Evolutionary conservation across 441 rosid genomes (phyloP), one percentile per base, ranked within the genome.

Genomic region (Erodium texanum): DNA sequence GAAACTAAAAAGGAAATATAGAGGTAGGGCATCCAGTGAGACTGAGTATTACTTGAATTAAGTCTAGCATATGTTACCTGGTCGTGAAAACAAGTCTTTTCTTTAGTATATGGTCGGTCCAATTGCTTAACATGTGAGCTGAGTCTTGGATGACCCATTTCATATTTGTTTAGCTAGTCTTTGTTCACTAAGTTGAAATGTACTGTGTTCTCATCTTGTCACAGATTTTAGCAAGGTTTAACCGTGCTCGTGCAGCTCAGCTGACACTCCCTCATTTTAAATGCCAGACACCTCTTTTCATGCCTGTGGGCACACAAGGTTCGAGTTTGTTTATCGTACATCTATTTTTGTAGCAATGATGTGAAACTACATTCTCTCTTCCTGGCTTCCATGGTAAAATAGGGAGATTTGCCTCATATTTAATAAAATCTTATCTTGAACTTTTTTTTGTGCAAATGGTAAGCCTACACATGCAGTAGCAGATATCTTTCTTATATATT

Each of bases 161-260:
- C 24, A 38, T 34, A 12, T 45, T 2, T 70, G 36, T 23, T 24
- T 64, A 16, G 24, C 38, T 67, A 24, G 52, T 2, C 1, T 5
- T 20, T 66, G 7, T 23, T 45, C 29, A 45, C 70, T 74, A n/a
- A 64, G 6, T 7, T 38, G 45, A 2, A 38, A 38, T 7, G 11
- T 7, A 38, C 38, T 8, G 38, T 34, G 38, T 34, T 34, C 38
- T 34, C 38, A 34, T 38, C 45, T 38, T 38, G 45, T 11, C 45
- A 58, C 36, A 89, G 96, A 81, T 89, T 67, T 76, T 87, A 2
- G 96, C 85, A 54, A 82, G 89, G 80, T 89, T 83, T 76, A 89
- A 89, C 74, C 88, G 88, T 66, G 96, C 96, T 58, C 92, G 92
- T 62, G 96, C 96, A 12, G 87, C 96, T 72, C 81, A 41, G 59